A percentile compares a stretch with the other conserved stretches of the same genome.
Evolutionary conservation across 345 rosid genomes (phyloP).

Genomic region (Ceriops decandra): DNA sequence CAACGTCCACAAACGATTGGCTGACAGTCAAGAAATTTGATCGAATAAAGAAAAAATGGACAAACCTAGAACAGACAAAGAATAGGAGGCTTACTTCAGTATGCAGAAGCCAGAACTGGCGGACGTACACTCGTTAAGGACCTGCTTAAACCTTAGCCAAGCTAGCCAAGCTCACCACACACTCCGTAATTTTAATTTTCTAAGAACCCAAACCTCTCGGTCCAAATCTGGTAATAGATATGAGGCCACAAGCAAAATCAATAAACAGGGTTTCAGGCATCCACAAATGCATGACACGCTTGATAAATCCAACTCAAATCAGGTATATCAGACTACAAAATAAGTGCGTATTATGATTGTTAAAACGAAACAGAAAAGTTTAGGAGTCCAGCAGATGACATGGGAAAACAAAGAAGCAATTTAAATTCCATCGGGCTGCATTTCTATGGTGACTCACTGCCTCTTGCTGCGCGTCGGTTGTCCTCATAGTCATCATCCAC

Average conservation of each 20-base stretch:
- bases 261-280: background rate
- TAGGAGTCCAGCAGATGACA: background rate
- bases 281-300: background rate
- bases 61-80: too few relatives aligned
- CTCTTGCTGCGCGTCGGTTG: conserved; percentile 20
- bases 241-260: too few relatives aligned
- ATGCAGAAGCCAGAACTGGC: too few relatives aligned
- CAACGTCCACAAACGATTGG: too few relatives aligned
- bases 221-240: too few relatives aligned
- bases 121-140: too few relatives aligned
- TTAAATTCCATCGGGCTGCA: background rate
- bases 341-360: background rate
- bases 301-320: conserved; percentile 1
- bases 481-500: conserved; percentile 40
- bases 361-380: conserved; percentile 2
- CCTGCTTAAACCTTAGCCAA: too few relatives aligned
- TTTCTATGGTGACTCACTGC: conserved; percentile 22
- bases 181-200: too few relatives aligned
- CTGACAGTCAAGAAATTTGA: background rate
- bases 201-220: too few relatives aligned
- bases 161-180: too few relatives aligned
- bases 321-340: background rate
- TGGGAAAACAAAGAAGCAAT: background rate
- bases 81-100: too few relatives aligned
- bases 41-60: background rate